Evolutionary conservation across 768 basidiomycete species (phyloP), one percentile per base, ranked within the genome.

Genomic region (Megacollybia marginata): DNA sequence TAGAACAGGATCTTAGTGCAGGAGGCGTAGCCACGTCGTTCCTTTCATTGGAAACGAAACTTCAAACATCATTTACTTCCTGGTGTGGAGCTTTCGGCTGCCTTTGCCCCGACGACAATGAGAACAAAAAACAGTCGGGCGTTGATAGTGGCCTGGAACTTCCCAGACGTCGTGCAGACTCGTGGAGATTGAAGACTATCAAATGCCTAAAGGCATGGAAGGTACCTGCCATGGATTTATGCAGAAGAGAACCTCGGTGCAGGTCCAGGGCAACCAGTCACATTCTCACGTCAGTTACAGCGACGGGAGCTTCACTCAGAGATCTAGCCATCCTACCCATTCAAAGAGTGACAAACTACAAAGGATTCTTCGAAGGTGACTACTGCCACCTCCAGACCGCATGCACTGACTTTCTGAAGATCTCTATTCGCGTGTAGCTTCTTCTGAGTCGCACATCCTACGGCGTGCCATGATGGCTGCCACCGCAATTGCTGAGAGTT

Each of bases 21-120:
- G 76, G 73, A 69, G 84, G 84, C 9, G 76, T 85, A 31, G 76
- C 80, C 10, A 68, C 72, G 5, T 78, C 84, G 7, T 82, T 86
- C 54, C 64, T 85, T 20, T 63, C 70, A 0, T 69, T 66, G 44
- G 74, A 81, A 56, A 70, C 75, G 23, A 66, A 68, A n/a, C 60
- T 85, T 18, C 78, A 82, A 54, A 59, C 60, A 11, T 75, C 81
- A 1, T 76, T 84, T 52, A 72, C 82, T 44, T 67, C 70, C 1
- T 87, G 83, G 82, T 82, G 76, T 49, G 67, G 70, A 33, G 68
- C 77, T 33, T 78, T 79, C 3, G 82, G 79, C 57, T 52, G 57
- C 1, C 74, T 77, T 55, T 78, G 78, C 48, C 55, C 57, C 13
- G 6, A 6, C 6, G 55, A 59, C n/a, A 15, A 20, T 16, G 32